Percentiles rank a stretch among this genome's conserved stretches.
phyloP scores from a whole-genome alignment of 2,329 filamentous ascomycete species.

The Neospermospora avenae region DNA sequence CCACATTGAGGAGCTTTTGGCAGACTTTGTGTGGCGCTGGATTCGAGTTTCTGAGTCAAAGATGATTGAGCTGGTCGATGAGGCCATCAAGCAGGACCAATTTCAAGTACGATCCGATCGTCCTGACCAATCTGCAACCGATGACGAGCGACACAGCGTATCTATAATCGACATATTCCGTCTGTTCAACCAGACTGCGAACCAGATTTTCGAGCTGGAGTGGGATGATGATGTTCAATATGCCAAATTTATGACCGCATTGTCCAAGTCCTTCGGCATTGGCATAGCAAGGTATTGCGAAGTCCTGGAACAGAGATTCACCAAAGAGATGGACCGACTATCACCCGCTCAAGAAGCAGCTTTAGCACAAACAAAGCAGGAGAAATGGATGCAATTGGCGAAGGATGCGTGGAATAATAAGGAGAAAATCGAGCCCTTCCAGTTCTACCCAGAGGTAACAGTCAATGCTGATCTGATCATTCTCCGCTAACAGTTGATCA shows the following conservation, averaged over 20 bases:
- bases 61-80: slow-evolving; percentile 79
- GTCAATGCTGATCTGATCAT: slow-evolving; percentile 26
- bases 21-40: slow-evolving; percentile 96
- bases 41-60: slow-evolving; percentile 76
- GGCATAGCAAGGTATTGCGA: slow-evolving; percentile 91
- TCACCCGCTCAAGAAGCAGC: slow-evolving; percentile 83
- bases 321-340: slow-evolving; percentile 87
- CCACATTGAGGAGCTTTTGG: slow-evolving; percentile 78
- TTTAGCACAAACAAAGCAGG: slow-evolving; percentile 75
- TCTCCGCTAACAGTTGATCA: slow-evolving; percentile 31
- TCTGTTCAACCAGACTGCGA: slow-evolving; percentile 86
- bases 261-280: slow-evolving; percentile 78
- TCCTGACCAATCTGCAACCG: slow-evolving; percentile 60
- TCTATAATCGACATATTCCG: slow-evolving; percentile 93
- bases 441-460: slow-evolving; percentile 84
- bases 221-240: slow-evolving; percentile 95
- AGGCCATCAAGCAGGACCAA: slow-evolving; percentile 84
- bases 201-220: slow-evolving; percentile 79
- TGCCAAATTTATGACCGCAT: slow-evolving; percentile 93
- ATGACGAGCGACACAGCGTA: slow-evolving; percentile 86
- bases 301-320: slow-evolving; percentile 79
- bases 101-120: slow-evolving; percentile 73
- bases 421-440: slow-evolving; percentile 93
- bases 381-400: slow-evolving; percentile 89
- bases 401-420: slow-evolving; percentile 91